Evolutionary conservation across 768 basidiomycete species (phyloP).

Genomic region (Glaciozyma antarctica): DNA sequence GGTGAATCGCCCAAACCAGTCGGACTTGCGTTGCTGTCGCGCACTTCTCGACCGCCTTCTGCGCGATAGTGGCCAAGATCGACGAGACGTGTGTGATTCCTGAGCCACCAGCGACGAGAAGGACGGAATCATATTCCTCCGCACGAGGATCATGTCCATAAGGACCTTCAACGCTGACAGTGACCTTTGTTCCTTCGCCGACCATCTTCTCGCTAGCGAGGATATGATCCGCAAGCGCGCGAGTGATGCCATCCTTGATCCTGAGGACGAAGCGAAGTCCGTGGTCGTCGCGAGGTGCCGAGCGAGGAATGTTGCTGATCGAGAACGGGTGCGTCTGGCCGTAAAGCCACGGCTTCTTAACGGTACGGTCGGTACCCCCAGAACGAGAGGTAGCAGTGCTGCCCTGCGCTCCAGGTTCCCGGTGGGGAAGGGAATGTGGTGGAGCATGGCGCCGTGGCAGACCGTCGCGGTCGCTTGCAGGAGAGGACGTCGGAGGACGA

Average conservation of each 20-base stretch:
- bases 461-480: constrained; percentile 12
- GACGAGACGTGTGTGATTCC: constrained; percentile 21
- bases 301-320: constrained; percentile 12
- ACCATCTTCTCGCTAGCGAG: neutral
- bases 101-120: constrained; percentile 26
- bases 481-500: constrained; percentile 15
- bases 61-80: constrained; percentile 6
- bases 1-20: constrained; percentile 20
- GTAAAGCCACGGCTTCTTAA: constrained; percentile 15
- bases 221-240: constrained; percentile 14
- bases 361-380: constrained; percentile 21
- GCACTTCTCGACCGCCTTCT: neutral
- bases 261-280: constrained; percentile 28
- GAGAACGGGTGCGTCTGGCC: constrained; percentile 29
- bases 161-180: constrained; percentile 22
- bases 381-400: constrained; percentile 22
- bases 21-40: neutral
- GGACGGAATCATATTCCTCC: constrained; percentile 11
- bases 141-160: constrained; percentile 6
- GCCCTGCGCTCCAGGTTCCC: constrained; percentile 13
- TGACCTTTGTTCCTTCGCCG: neutral
- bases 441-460: constrained; percentile 22
- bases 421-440: constrained; percentile 9
- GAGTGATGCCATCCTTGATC: constrained; percentile 20
- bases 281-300: neutral